A percentile compares a stretch with the other conserved stretches of the same genome.
Conservation (phyloP, 768 basidiomycete genomes). For the Amanita thiersii region DNA sequence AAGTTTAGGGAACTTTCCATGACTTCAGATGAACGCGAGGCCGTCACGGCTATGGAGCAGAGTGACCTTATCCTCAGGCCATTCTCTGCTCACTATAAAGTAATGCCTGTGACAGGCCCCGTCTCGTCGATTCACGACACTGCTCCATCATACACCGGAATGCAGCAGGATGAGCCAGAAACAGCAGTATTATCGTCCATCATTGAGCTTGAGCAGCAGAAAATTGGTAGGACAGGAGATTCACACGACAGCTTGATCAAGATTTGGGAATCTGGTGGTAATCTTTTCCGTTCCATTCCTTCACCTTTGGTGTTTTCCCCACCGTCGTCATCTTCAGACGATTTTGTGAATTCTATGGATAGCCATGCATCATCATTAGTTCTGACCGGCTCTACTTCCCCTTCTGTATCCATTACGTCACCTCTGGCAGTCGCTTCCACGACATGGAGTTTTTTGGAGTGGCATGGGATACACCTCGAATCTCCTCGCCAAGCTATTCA, state of each 20-base stretch:
- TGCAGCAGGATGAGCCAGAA: not conserved
- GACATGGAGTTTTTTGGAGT: constrained; percentile 27
- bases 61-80: constrained; percentile 6
- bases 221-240: not conserved
- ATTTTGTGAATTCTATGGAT: not conserved
- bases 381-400: constrained; percentile 7
- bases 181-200: not conserved
- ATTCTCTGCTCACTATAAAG: constrained; percentile 5
- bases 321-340: constrained; percentile 10
- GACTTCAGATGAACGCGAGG: constrained; percentile 9
- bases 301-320: constrained; percentile 6
- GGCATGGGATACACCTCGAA: constrained; percentile 27
- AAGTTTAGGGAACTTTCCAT: constrained; percentile 14
- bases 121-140: not conserved
- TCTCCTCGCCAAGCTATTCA: constrained; percentile 14
- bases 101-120: not conserved
- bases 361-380: constrained; percentile 8
- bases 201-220: not conserved
- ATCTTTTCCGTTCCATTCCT: not conserved
- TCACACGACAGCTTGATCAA: not conserved
- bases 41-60: constrained; percentile 8
- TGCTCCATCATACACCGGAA: not conserved
- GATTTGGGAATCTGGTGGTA: not conserved
- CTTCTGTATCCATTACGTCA: constrained; percentile 14
- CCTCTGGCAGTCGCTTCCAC: constrained; percentile 21